Conservation (phyloP, 305 asterid species). For the Lippia alba region DNA sequence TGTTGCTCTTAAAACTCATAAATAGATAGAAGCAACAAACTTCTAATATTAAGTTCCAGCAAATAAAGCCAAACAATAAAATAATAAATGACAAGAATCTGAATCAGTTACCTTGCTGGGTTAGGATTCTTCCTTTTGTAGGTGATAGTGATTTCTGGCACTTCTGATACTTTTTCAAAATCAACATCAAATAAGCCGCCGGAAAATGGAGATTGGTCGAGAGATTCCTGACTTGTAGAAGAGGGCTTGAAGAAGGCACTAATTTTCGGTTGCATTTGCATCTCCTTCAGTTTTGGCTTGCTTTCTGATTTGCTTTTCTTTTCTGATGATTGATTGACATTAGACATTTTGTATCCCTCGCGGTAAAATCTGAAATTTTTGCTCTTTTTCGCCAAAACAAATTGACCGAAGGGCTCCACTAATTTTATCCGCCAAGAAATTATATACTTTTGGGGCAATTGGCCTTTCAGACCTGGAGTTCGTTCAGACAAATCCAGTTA, state of each 20-base stretch:
- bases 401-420: background rate
- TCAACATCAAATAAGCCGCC: slow-evolving; percentile 19
- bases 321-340: background rate
- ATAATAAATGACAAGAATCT: background rate
- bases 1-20: too few species aligned
- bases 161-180: slow-evolving; percentile 21
- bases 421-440: background rate
- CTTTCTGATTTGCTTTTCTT: background rate
- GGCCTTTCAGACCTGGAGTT: background rate
- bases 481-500: background rate
- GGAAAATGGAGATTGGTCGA: slow-evolving; percentile 33
- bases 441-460: background rate
- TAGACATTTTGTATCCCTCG: too few species aligned
- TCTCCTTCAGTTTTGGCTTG: slow-evolving; percentile 26
- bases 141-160: slow-evolving; percentile 43
- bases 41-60: background rate
- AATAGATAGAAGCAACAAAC: too few species aligned
- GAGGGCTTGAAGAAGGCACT: slow-evolving; percentile 62
- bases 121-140: background rate
- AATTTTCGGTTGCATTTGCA: slow-evolving; percentile 75
- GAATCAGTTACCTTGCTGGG: slow-evolving; percentile 35
- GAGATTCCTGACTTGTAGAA: slow-evolving; percentile 36
- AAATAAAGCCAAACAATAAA: background rate
- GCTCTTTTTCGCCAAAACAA: background rate
- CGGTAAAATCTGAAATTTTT: background rate